Evolutionary conservation across 495 filamentous ascomycete genomes (phyloP).

Genomic region (Friedmanniomyces endolithicus): DNA sequence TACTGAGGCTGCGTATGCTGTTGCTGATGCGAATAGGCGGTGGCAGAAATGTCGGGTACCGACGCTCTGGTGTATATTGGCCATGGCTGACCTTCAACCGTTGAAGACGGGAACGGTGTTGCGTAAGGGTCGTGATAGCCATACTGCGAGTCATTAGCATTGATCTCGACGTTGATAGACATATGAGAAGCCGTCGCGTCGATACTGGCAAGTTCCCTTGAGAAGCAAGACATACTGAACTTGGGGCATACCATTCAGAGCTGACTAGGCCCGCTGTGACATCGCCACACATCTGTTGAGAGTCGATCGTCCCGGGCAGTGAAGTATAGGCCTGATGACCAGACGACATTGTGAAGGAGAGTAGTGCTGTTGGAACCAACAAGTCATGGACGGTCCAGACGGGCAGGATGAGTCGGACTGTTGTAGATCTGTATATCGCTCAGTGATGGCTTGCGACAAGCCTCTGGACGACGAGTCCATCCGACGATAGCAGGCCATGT

Average conservation of each 20-base stretch:
- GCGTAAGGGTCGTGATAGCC: conserved; percentile 19
- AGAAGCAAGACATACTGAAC: conserved; percentile 11
- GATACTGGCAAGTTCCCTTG: neutral
- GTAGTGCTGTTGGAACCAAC: conserved; percentile 8
- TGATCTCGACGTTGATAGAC: neutral
- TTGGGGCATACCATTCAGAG: conserved; percentile 16
- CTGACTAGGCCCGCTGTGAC: conserved; percentile 2
- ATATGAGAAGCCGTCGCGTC: neutral
- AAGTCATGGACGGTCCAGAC: conserved; percentile 1
- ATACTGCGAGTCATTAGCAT: conserved; percentile 10
- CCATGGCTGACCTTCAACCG: conserved; percentile 16
- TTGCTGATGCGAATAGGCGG: neutral
- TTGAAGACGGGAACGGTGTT: conserved; percentile 19
- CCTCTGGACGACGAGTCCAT: conserved; percentile 1
- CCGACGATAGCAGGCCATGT: conserved; percentile 9
- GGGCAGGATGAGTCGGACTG: neutral
- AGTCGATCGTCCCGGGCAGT: conserved; percentile 10
- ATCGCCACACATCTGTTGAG: conserved; percentile 9
- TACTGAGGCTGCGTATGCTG: neutral
- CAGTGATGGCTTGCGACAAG: conserved; percentile 9
- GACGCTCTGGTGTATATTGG: conserved; percentile 8
- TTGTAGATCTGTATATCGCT: conserved; percentile 2
- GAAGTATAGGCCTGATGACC: conserved; percentile 6
- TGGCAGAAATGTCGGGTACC: conserved; percentile 11
- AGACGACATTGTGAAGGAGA: conserved; percentile 1